Evolutionary conservation across 2,329 filamentous ascomycete species (phyloP), one percentile per base, ranked within the genome.

Genomic region (Venturia carpophila): DNA sequence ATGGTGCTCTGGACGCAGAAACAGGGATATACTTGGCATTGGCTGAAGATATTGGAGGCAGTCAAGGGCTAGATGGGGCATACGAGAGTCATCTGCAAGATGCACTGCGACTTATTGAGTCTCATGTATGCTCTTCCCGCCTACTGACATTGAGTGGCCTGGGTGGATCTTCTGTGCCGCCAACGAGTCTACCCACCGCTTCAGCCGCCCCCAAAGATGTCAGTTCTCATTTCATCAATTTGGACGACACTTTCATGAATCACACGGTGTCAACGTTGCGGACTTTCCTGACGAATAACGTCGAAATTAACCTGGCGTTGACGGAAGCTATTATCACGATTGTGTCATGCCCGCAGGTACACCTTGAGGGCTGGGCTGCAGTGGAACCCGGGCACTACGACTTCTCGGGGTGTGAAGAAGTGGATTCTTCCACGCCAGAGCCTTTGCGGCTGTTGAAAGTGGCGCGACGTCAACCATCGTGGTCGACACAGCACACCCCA

Each of bases 311-410:
- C 70, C 79, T 99, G 3, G 89, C 89, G 0, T 80, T 97, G 1
- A 97, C 93, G 0, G 90, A 95, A 71, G 84, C 89, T 0, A 80
- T 97, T 55, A 84, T 95, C 37, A 89, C 91, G 69, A 80, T 99
- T 49, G 90, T 90, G 13, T 86, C 90, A 0, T 97, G 94, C 70
- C 89, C 91, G 6, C 89, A 90, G 68, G 88, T 96, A 72, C 86
- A 87, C 24, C 82, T 97, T 15, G 91, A 97, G 71, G 89, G 90
- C n/a, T 99, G 94, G 93, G 79, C 97, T 39, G 79, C 93, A 6
- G 87, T 91, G 19, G 85, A 88, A 64, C 89, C 90, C 4, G 80
- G 72, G 9, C 71, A 75, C 41, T 78, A 78, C 65, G 69, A 73
- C 30, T 77, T 77, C 66, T 55, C 42, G 21, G 58, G 45, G 13